Percentiles rank a stretch among this genome's conserved stretches.
phyloP scores from a whole-genome alignment of 2,329 filamentous ascomycete genomes.

The Aspergillus oerlinghausenensis region DNA sequence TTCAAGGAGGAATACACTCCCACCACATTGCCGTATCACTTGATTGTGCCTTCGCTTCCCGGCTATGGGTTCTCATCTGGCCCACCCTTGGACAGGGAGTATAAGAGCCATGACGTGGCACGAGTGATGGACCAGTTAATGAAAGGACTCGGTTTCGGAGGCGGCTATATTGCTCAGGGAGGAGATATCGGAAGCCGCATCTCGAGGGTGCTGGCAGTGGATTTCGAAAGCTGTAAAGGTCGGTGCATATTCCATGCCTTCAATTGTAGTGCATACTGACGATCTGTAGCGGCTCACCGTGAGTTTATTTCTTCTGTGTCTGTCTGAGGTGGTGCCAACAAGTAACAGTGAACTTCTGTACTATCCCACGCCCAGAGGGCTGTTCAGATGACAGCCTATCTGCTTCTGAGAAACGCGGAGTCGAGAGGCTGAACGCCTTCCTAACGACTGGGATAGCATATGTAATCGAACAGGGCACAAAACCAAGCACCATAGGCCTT shows the following conservation, averaged over 20 bases:
- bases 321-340: slow-evolving; percentile 5
- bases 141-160: slow-evolving; percentile 25
- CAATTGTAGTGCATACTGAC: not conserved
- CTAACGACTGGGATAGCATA: slow-evolving; percentile 19
- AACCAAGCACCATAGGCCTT: slow-evolving; percentile 32
- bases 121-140: slow-evolving; percentile 27
- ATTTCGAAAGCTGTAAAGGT: slow-evolving; percentile 27
- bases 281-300: slow-evolving; percentile 24
- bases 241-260: slow-evolving; percentile 3
- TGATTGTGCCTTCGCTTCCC: slow-evolving; percentile 30
- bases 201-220: slow-evolving; percentile 18
- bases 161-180: slow-evolving; percentile 28
- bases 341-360: slow-evolving; percentile 24
- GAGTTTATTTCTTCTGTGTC: slow-evolving; percentile 4
- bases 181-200: slow-evolving; percentile 29
- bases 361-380: slow-evolving; percentile 20
- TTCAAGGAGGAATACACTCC: slow-evolving; percentile 25
- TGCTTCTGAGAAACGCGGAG: slow-evolving; percentile 26
- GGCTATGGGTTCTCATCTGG: slow-evolving; percentile 29
- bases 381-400: slow-evolving; percentile 19
- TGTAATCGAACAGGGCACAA: slow-evolving; percentile 27
- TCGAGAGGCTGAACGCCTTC: slow-evolving; percentile 19
- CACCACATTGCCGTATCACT: slow-evolving; percentile 23
- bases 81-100: slow-evolving; percentile 24
- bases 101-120: slow-evolving; percentile 19